Evolutionary conservation across 2,329 filamentous ascomycete species (phyloP), one percentile per base, ranked within the genome.

Genomic region (Scedosporium minutisporum): DNA sequence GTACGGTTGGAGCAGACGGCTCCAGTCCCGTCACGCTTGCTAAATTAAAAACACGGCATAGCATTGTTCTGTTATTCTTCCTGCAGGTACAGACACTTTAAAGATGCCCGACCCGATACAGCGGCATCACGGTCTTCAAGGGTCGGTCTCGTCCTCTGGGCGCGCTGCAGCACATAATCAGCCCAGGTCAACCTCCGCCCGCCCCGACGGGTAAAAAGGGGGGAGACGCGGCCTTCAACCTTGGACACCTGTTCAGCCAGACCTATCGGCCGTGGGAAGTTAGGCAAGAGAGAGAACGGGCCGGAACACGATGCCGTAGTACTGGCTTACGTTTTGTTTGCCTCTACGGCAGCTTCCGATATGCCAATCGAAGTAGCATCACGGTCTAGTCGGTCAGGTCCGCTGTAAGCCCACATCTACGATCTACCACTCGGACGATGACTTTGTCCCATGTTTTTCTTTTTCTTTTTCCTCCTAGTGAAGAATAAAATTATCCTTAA

Each of bases 21-120:
- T 55, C 51, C 12, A 25, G 23, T 55, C 51, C 21, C 51, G 51
- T 27, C 21, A 27, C 21, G 51, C 21, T 38, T 55, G 23, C 23
- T 55, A 55, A 55, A 55, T 55, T 55, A 55, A 55, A 23, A 55
- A 55, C 51, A 25, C 51, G 51, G 51, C 51, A 55, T 55, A 55
- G 51, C 51, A 55, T 55, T 55, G 14, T 10, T 55, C 12, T 55
- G 23, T 29, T 55, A 55, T 55, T 55, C 51, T 55, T 55, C 21
- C 51, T 55, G 51, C 21, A 55, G 51, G 51, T 55, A 55, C 21
- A 55, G 23, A 14, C 51, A 55, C 51, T 55, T 21, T 55, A 23
- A 55, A 55, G 18, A 23, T 27, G 18, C 51, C 51, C 51, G 23
- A 29, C 16, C 51, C 51, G 23, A 55, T 27, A 48, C 18, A 48